Evolutionary conservation across 176 grass and related monocot genomes (phyloP).

Genomic region (Tillandsia leiboldiana): DNA sequence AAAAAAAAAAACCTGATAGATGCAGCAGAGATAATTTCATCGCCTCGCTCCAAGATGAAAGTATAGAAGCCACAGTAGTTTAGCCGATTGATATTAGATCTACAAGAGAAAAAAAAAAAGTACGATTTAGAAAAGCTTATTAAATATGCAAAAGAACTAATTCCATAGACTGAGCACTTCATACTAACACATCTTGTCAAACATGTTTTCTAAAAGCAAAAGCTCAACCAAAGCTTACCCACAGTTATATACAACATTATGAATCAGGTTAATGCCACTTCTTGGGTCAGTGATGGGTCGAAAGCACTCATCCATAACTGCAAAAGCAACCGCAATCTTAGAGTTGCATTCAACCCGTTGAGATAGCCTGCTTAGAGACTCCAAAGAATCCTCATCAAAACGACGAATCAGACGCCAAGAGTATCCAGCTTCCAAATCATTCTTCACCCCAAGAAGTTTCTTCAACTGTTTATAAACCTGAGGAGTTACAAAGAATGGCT

Average conservation of each 20-base stretch:
- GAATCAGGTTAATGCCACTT: slow-evolving; percentile 90
- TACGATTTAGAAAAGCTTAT: background rate
- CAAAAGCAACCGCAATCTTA: slow-evolving; percentile 78
- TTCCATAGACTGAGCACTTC: background rate
- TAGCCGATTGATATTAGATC: slow-evolving; percentile 85
- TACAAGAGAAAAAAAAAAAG: slow-evolving; percentile 14
- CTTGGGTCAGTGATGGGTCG: slow-evolving; percentile 61
- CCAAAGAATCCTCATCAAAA: slow-evolving; percentile 41
- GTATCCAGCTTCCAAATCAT: slow-evolving; percentile 69
- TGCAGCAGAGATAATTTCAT: slow-evolving; percentile 88
- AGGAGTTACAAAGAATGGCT: slow-evolving; percentile 9
- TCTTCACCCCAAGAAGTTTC: slow-evolving; percentile 73
- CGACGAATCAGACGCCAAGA: slow-evolving; percentile 79
- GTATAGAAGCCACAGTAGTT: slow-evolving; percentile 84
- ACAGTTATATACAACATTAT: slow-evolving; percentile 89
- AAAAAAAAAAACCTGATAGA: slow-evolving; percentile 82
- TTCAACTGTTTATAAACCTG: slow-evolving; percentile 61
- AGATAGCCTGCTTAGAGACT: slow-evolving; percentile 24
- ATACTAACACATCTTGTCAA: background rate
- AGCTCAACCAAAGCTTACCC: slow-evolving; percentile 44
- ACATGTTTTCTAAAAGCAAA: background rate
- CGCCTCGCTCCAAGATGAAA: slow-evolving; percentile 77
- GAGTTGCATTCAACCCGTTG: slow-evolving; percentile 54
- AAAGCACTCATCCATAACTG: slow-evolving; percentile 95
- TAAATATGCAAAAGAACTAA: background rate